Evolutionary conservation across 2,329 filamentous ascomycete species (phyloP), one percentile per base, ranked within the genome.

Genomic region (Trichoderma lentiforme): DNA sequence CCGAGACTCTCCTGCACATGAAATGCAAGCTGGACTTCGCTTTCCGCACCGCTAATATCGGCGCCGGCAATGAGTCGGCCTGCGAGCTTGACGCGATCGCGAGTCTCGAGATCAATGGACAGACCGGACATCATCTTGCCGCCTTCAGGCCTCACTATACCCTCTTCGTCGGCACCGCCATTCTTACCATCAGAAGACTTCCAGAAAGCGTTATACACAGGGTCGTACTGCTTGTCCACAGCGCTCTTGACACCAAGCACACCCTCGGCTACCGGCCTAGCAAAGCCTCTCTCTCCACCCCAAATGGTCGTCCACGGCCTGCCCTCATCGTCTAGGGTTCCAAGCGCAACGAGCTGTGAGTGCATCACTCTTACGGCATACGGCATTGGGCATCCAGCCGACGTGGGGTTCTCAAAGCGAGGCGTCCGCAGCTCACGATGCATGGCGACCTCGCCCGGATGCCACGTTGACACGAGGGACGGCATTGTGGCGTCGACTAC

Each of bases 281-380:
- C 88, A 75, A 95, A 92, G 0, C 92, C 92, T 1, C 86, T 81
- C 72, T 90, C 84, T 18, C 93, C 93, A n/a, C 93, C 93, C 89
- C 92, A 92, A 8, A 97, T 74, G 0, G 92, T 92, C 18, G 91
- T 92, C 93, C 93, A 97, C 1, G 92, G 93, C 24, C 88, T 83
- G 2, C 87, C 86, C 24, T 89, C 77, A 3, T 82, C 80, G 77
- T 96, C 93, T 1, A 95, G 81, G 0, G 92, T 88, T 1, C 93
- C 93, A 21, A 97, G 81, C 0, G 92, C 93, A 15, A 96, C 83
- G 8, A 96, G 84, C 1, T 92, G 90, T 0, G 89, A 90, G 18
- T 82, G 82, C 65, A 86, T 84, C 3, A 94, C 84, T 73, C 92
- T 86, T 73, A 85, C 83, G 1, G 85, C 88, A 26, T 91, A 90